Evolutionary conservation across 2,329 filamentous ascomycete species (phyloP).

Genomic region (Elsinoe batatas): DNA sequence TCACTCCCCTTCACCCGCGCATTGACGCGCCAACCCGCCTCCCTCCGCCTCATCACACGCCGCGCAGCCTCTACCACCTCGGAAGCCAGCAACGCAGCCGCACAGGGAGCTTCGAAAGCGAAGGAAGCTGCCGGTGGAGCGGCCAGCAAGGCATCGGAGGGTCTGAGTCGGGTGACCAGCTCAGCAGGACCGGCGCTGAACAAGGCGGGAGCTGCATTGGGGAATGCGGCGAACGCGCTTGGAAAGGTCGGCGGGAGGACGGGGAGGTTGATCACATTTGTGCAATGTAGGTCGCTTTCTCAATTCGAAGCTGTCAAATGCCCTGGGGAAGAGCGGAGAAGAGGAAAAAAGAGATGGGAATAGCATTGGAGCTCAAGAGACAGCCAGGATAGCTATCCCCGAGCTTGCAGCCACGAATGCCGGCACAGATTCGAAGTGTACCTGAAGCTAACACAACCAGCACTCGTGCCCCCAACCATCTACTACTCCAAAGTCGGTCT

Average conservation of each 20-base stretch:
- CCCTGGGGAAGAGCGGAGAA: not conserved
- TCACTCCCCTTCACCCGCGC: conserved; percentile 38
- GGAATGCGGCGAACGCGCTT: conserved; percentile 58
- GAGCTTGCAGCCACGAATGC: no score
- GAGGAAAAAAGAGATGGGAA: not conserved
- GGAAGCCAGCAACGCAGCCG: conserved; percentile 36
- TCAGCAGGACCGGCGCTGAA: conserved; percentile 69
- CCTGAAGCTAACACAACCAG: conserved; percentile 36
- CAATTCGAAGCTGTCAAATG: not conserved
- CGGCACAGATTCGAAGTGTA: no score
- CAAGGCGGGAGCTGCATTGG: conserved; percentile 58
- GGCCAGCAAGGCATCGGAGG: conserved; percentile 62
- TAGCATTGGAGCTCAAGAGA: not conserved
- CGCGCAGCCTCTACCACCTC: conserved; percentile 39
- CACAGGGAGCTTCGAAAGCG: conserved; percentile 27
- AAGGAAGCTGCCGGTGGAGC: conserved; percentile 36
- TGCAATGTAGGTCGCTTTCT: conserved; percentile 65
- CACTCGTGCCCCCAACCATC: conserved; percentile 71
- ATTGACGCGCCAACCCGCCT: conserved; percentile 36
- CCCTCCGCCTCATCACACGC: conserved; percentile 35
- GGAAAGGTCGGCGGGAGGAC: conserved; percentile 74
- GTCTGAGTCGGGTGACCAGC: conserved; percentile 69
- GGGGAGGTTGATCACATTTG: conserved; percentile 64
- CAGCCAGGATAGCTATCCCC: not conserved
- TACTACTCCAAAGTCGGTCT: conserved; percentile 88